Evolutionary conservation across 2,329 filamentous ascomycete species (phyloP), one percentile per base, ranked within the genome.

Genomic region (Fusarium sp.): DNA sequence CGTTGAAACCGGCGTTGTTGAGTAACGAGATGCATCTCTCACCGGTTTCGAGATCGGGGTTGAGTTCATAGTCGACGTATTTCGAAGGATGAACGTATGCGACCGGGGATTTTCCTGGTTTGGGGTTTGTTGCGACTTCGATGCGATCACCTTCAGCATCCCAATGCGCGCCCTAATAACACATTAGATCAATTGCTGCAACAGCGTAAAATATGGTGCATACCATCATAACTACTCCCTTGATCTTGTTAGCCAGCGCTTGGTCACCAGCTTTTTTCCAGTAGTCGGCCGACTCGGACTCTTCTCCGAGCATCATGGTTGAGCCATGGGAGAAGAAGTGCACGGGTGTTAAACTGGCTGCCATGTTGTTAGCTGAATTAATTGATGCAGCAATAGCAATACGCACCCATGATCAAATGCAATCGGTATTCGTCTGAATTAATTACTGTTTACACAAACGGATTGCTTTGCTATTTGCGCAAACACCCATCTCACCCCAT

Each of bases 21-120:
- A 92, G 81, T 52, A 88, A 78, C 1, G 77, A 69, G 45, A 90
- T 81, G 72, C 85, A 86, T 10, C 80, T 79, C 19, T 84, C 76
- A 1, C 82, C 84, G 11, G 82, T 87, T 6, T 78, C 72, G 3
- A 91, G 79, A 76, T 92, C 89, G 0, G 89, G 84, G 43, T 84
- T 84, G 21, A 91, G 84, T 58, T 84, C 79, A 81, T 91, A 92
- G 75, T 87, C 76, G 31, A 82, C 79, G 78, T 91, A 92, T 77
- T 91, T 91, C 31, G 83, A 83, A 0, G 89, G 89, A 72, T 90
- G 83, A 7, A 92, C 89, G 74, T 89, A 91, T 54, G 89, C 89
- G 8, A 92, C 88, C 1, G 89, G 89, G 0, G 84, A 87, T 75
- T 91, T 92, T 17, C 64, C 76, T 1, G 89, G 90, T 1, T 79